A percentile compares a stretch with the other conserved stretches of the same genome.
phyloP scores from a whole-genome alignment of 257 asterid species.

The Capsicum chinense region DNA sequence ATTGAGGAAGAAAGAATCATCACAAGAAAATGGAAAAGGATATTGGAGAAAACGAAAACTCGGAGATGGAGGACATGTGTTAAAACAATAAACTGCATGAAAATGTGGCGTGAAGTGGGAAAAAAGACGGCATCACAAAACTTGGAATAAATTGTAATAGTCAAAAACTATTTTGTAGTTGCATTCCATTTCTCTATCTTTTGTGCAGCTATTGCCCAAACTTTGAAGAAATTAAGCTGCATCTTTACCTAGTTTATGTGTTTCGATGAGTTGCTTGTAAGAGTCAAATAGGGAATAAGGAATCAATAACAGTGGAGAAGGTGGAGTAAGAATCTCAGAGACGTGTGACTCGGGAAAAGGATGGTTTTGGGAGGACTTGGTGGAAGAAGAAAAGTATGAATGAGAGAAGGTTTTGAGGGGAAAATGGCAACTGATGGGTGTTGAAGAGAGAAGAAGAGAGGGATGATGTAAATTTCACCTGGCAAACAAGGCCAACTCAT shows the following conservation, averaged over 20 bases:
- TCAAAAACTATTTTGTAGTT: not conserved
- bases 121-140: not conserved
- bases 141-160: not conserved
- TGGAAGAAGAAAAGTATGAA: not conserved
- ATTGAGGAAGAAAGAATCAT: not conserved
- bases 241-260: not conserved
- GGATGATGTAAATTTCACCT: not conserved
- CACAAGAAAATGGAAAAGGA: not conserved
- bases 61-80: not conserved
- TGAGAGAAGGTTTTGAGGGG: not conserved
- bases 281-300: not conserved
- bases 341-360: not conserved
- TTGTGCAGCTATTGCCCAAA: not conserved
- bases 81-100: not conserved
- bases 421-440: not conserved
- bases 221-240: not conserved
- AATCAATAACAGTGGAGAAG: not conserved
- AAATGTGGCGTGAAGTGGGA: not conserved
- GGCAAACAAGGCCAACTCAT: slow-evolving; percentile 10
- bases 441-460: not conserved
- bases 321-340: not conserved
- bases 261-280: not conserved
- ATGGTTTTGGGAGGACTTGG: slow-evolving; percentile 1
- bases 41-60: not conserved
- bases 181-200: not conserved